Evolutionary conservation across 768 basidiomycete species (phyloP).

Genomic region (Kwoniella newhampshirensis): DNA sequence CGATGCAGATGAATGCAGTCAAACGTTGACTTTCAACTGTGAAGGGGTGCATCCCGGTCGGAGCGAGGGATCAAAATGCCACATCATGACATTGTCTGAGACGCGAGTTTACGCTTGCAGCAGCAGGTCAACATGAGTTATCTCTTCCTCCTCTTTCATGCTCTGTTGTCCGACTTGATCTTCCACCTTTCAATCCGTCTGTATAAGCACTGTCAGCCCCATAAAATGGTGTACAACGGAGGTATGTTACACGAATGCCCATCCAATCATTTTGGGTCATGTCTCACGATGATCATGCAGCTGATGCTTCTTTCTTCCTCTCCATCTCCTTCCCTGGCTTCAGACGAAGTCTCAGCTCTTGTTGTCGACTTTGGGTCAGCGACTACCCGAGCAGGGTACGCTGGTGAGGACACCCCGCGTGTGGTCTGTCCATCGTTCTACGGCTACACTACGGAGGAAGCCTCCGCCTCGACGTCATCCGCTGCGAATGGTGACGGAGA

Average conservation of each 20-base stretch:
- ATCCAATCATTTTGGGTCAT: background rate
- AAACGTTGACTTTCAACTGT: no score
- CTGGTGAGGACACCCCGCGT: slow-evolving; percentile 93
- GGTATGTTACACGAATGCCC: slow-evolving; percentile 27
- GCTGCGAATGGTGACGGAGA: slow-evolving; percentile 21
- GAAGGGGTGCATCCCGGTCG: no score
- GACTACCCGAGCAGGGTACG: slow-evolving; percentile 89
- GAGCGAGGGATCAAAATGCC: no score
- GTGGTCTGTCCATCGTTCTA: slow-evolving; percentile 86
- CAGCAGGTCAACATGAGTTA: background rate
- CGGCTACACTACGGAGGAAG: slow-evolving; percentile 62
- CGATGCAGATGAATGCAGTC: no score
- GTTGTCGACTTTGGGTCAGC: slow-evolving; percentile 92
- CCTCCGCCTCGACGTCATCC: background rate
- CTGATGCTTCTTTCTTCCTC: background rate
- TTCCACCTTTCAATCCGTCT: no score
- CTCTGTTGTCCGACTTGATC: no score
- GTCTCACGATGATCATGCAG: background rate
- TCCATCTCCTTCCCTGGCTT: background rate
- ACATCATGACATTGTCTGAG: slow-evolving; percentile 10
- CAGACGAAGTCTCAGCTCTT: slow-evolving; percentile 95
- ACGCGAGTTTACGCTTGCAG: background rate
- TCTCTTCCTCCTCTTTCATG: no score
- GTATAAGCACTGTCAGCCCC: background rate
- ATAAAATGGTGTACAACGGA: slow-evolving; percentile 53